Percentiles rank a stretch among this genome's conserved stretches.
Evolutionary conservation across 192 early-diverging fungal species (phyloP).

Genomic region (Chytriomyces confervae): DNA sequence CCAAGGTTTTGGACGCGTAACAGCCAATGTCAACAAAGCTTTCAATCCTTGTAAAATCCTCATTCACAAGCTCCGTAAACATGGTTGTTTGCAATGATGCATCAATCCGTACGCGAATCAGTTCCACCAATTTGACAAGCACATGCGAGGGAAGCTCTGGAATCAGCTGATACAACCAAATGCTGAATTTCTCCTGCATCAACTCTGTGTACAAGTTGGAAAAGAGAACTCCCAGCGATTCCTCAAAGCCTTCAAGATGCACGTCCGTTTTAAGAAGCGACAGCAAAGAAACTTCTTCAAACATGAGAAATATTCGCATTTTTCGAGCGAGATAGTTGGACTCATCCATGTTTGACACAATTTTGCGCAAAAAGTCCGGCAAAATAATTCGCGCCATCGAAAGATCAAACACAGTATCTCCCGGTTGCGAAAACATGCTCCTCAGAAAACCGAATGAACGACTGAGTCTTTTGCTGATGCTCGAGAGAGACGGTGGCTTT

Average conservation of each 20-base stretch:
- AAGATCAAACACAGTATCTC: constrained; percentile 13
- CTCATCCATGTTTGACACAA: not conserved
- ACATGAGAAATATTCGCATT: constrained; percentile 18
- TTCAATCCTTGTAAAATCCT: constrained; percentile 2
- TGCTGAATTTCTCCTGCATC: not conserved
- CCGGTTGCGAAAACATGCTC: not conserved
- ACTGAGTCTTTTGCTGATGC: not conserved
- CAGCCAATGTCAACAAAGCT: constrained; percentile 19
- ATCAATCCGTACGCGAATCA: not conserved
- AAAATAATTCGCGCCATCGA: not conserved
- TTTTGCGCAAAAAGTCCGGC: not conserved
- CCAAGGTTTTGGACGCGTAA: constrained; percentile 13
- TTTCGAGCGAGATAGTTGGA: constrained; percentile 11
- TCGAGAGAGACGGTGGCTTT: constrained; percentile 3
- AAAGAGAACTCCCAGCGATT: not conserved
- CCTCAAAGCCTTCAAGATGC: constrained; percentile 13
- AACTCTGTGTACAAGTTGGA: not conserved
- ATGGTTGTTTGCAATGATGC: not conserved
- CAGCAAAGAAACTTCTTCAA: constrained; percentile 13
- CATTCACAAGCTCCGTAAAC: not conserved
- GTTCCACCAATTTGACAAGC: not conserved
- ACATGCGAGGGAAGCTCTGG: constrained; percentile 8
- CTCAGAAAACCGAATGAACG: constrained; percentile 1
- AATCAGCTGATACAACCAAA: constrained; percentile 21
- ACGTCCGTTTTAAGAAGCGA: constrained; percentile 4